Base-by-base conservation (phyloP, 495 filamentous ascomycete genomes). In the Cercophora samala region DNA sequence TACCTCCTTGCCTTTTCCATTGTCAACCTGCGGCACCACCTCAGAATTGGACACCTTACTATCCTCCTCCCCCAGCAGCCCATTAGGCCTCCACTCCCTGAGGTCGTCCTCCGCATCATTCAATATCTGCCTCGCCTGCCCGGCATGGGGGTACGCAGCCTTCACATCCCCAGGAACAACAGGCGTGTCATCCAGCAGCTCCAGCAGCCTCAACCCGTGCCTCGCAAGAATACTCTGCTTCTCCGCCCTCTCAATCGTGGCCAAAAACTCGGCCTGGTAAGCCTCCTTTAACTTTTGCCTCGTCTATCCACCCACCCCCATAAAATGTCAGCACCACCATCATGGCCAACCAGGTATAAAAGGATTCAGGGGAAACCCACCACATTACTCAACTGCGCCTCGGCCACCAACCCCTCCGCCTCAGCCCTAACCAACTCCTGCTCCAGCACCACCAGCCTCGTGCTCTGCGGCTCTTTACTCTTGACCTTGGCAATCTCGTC, bases 351-450 rank as follows among this genome's bases (percentile, higher is more conserved):
- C 22, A 51, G 23, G 46, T 53, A 46, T 51, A 23, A 54, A 17
- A 23, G n/a, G n/a, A n/a, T n/a, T 56, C 19, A 63, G 54, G 58
- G 58, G 46, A 52, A 13, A 76, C 87, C 21, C 81, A 94, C 92
- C 68, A 96, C 87, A 77, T 98, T 98, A 62, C 90, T 94, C 80
- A 99, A 82, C 79, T 99, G 95, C 22, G 96, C 96, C 78, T 99
- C 96, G 3, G 95, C 96, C 70, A 99, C 95, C 64, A 98, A 76
- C 68, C 90, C 93, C 83, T 97, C 93, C 5, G 95, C 95, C 83
- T 98, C 96, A 18, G 93, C 93, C 67, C 95, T 82, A 5, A 97
- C 93, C 58, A 99, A 86, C 82, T 99, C 95, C 81, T 97, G 94
- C 83, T 99, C 95, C 54, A 98, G 82, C 26, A 86, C 89, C 24